Base-by-base conservation (phyloP, 768 basidiomycete genomes). In the Russula brevipes region DNA sequence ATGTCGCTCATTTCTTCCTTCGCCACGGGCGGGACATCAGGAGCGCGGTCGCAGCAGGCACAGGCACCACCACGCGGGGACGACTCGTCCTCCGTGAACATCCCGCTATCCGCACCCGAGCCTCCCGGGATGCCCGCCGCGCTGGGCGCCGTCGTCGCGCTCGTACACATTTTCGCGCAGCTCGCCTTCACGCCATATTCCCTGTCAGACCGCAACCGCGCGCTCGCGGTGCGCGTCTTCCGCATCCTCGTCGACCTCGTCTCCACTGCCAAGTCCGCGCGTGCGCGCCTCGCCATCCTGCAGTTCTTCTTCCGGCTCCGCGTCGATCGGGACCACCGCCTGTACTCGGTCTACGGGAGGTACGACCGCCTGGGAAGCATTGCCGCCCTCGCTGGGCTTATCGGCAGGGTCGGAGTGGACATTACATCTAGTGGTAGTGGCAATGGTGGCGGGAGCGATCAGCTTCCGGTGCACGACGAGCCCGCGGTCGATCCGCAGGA, bases 221-320 rank as follows among this genome's bases (percentile, higher is more conserved):
- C 75, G 24, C 73, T 89, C 55, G 83, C 87, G 3, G 72, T 84
- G 7, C 75, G 75, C 1, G 72, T 91, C 16, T 90, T 82, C 72
- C 64, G 73, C 0, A 75, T 77, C 50, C 73, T 91, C 50, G 69
- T 89, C 14, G 73, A 76, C 19, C 72, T 88, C 14, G 70, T 81
- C 4, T 69, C 73, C 0, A 72, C 76, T 24, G 79, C 81, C 2
- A 79, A 76, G 64, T 84, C 84, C 9, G 68, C 83, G 0, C 78
- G 82, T 45, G 87, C 88, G 0, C 79, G 91, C 30, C 72, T 98
- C 17, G 77, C 84, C 12, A 80, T 88, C 4, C 77, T 98, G 19
- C 91, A 94, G 71, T 97, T 96, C 78, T 72, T 97, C 66, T 85
- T 94, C 78, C 85, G 92, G 14, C 77, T 98, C 19, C 81, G 96